These are phyloP conservation scores for Grosmannia penicillata DNA, from an alignment of 2,329 filamentous ascomycete species.

Conservation along the genomic window DNA sequence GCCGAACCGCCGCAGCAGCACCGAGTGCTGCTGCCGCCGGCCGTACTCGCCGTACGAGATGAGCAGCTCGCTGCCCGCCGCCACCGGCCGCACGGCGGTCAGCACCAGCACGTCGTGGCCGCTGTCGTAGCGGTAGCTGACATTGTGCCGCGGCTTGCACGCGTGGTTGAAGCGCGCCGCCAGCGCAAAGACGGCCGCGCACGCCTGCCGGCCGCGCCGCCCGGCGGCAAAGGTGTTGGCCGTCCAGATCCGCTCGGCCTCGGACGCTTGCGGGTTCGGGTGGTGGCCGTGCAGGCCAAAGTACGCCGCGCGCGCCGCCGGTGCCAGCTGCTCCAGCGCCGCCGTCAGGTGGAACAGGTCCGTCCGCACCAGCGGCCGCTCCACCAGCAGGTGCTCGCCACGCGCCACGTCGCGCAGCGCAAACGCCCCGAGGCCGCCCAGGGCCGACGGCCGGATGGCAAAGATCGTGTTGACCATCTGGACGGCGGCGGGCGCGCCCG, in stretches of 20 bases:
- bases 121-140: constrained; percentile 27
- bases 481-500: neutral
- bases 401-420: constrained; percentile 22
- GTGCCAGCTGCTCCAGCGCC: constrained; percentile 21
- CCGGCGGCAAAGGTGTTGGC: constrained; percentile 12
- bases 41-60: constrained; percentile 13
- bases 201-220: too few relatives aligned
- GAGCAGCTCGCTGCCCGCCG: constrained; percentile 11
- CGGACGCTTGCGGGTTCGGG: constrained; percentile 5
- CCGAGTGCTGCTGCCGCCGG: too few relatives aligned
- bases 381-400: constrained; percentile 27
- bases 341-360: constrained; percentile 15
- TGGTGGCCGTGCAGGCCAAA: constrained; percentile 20
- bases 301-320: constrained; percentile 17
- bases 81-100: constrained; percentile 13
- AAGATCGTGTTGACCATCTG: constrained; percentile 22
- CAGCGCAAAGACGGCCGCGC: constrained; percentile 14
- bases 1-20: constrained; percentile 10
- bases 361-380: constrained; percentile 26
- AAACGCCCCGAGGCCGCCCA: constrained; percentile 33
- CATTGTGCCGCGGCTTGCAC: constrained; percentile 26
- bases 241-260: constrained; percentile 15
- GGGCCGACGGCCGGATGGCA: constrained; percentile 21
- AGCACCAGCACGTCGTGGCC: constrained; percentile 23
- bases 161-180: constrained; percentile 45